Evolutionary conservation across 768 basidiomycete genomes (phyloP).

Genomic region (Dacryopinax spathularia): DNA sequence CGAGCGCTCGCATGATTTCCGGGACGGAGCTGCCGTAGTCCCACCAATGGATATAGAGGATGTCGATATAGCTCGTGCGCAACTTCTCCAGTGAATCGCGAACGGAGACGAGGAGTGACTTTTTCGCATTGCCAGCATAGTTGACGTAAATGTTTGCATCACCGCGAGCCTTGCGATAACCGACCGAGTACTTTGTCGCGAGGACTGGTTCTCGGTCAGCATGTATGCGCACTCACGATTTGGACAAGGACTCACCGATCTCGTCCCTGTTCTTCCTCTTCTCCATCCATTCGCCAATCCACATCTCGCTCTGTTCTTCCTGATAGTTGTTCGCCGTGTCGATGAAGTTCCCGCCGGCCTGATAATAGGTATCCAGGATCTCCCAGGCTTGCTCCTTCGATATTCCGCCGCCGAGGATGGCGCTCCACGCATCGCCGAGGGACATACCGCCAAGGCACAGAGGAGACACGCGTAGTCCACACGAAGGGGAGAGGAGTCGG

Average conservation of each 20-base stretch:
- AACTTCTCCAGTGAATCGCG: slow-evolving; percentile 32
- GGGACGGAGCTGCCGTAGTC: slow-evolving; percentile 33
- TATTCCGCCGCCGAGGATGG: slow-evolving; percentile 28
- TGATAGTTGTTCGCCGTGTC: slow-evolving; percentile 24
- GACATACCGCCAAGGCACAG: slow-evolving; percentile 32
- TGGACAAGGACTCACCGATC: slow-evolving; percentile 31
- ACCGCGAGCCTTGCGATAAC: neutral
- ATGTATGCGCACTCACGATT: slow-evolving; percentile 18
- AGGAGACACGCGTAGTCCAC: slow-evolving; percentile 34
- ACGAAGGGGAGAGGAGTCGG: slow-evolving; percentile 25
- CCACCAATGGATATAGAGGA: slow-evolving; percentile 43
- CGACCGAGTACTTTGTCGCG: neutral
- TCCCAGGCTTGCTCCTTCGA: slow-evolving; percentile 29
- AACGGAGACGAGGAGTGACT: slow-evolving; percentile 22
- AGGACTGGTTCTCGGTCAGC: neutral
- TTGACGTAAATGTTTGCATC: slow-evolving; percentile 21
- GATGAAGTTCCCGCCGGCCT: slow-evolving; percentile 23
- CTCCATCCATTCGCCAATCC: slow-evolving; percentile 32
- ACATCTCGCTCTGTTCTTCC: slow-evolving; percentile 24
- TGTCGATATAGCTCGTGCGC: slow-evolving; percentile 44
- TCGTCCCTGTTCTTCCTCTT: slow-evolving; percentile 25
- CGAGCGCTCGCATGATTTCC: slow-evolving; percentile 35
- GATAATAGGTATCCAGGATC: slow-evolving; percentile 21
- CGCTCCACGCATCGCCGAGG: slow-evolving; percentile 31
- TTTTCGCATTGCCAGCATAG: slow-evolving; percentile 30